Conservation (phyloP, 164 flowering plant genomes). For the Chimonanthus praecox region DNA sequence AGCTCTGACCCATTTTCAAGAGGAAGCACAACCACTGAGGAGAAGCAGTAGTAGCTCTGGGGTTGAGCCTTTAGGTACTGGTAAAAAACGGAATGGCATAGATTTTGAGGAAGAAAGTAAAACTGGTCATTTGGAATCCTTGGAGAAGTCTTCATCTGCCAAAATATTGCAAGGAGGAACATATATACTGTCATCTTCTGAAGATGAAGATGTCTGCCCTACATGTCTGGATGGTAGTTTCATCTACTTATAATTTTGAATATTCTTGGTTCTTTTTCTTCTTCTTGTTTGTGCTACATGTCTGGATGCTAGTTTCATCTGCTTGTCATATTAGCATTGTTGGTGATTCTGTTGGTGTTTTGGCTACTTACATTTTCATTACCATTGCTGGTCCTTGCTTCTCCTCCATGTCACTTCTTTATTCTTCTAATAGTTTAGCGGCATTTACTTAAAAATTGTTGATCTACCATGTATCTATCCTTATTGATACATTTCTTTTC, state of each 20-base stretch:
- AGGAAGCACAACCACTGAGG: constrained; percentile 47
- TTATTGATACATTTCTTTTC: too few species aligned
- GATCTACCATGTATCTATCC: too few species aligned
- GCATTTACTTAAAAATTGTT: too few species aligned
- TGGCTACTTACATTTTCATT: too few species aligned
- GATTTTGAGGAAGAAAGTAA: constrained; percentile 41
- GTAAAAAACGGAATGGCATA: constrained; percentile 37
- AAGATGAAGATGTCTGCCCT: constrained; percentile 72
- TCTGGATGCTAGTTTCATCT: too few species aligned
- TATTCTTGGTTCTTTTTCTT: too few species aligned
- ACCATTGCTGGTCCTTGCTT: too few species aligned
- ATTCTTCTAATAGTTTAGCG: too few species aligned
- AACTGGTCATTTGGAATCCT: constrained; percentile 29
- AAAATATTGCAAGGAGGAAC: constrained; percentile 31
- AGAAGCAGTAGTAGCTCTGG: constrained; percentile 26
- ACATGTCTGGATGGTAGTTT: constrained; percentile 66
- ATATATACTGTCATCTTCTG: constrained; percentile 32
- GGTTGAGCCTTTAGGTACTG: constrained; percentile 25
- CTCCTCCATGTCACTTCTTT: too few species aligned
- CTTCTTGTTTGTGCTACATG: too few species aligned
- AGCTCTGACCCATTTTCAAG: constrained; percentile 46
- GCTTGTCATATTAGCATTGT: too few species aligned
- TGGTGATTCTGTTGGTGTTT: too few species aligned
- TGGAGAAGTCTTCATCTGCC: constrained; percentile 29
- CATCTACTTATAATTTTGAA: not conserved